phyloP scores from a whole-genome alignment of 1,284 basidiomycete species.

The Apiotrichum gamsii region DNA sequence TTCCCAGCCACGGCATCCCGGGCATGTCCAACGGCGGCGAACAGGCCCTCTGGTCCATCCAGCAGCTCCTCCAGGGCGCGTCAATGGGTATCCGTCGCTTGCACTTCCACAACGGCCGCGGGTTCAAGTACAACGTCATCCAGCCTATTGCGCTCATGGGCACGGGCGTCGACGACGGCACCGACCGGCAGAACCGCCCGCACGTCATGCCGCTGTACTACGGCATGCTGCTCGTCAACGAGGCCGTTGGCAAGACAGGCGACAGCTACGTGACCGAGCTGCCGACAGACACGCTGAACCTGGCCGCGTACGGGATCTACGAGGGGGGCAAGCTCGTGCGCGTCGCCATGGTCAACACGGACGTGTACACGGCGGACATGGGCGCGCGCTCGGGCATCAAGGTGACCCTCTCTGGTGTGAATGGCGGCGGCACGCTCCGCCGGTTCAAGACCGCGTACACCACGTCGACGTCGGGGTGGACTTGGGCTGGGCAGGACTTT shows the following conservation, averaged over 20 bases:
- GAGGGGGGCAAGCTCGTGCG: conserved; percentile 51
- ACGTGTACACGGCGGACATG: conserved; percentile 3
- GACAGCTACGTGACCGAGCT: conserved; percentile 54
- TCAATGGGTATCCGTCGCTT: conserved; percentile 44
- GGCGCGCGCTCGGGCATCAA: background rate
- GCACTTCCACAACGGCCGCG: conserved; percentile 50
- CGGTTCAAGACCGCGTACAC: conserved; percentile 1
- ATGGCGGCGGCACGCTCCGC: background rate
- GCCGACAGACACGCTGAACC: conserved; percentile 49
- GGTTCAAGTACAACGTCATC: conserved; percentile 49
- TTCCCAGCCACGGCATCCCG: conserved; percentile 56
- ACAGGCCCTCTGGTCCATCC: conserved; percentile 62
- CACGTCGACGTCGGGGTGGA: conserved; percentile 1
- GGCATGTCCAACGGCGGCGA: conserved; percentile 64
- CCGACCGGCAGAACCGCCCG: conserved; percentile 32
- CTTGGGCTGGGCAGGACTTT: conserved; percentile 5
- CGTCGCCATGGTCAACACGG: conserved; percentile 56
- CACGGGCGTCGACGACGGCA: conserved; percentile 53
- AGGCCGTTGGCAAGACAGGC: conserved; percentile 49
- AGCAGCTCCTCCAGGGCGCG: conserved; percentile 56
- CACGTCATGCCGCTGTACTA: conserved; percentile 61
- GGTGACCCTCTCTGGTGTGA: background rate
- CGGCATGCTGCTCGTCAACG: conserved; percentile 53
- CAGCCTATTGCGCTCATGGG: conserved; percentile 32
- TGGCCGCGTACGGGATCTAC: conserved; percentile 61